These are phyloP conservation scores for Lycium ferocissimum DNA, from an alignment of 257 asterid genomes.

Conservation along the genomic window DNA sequence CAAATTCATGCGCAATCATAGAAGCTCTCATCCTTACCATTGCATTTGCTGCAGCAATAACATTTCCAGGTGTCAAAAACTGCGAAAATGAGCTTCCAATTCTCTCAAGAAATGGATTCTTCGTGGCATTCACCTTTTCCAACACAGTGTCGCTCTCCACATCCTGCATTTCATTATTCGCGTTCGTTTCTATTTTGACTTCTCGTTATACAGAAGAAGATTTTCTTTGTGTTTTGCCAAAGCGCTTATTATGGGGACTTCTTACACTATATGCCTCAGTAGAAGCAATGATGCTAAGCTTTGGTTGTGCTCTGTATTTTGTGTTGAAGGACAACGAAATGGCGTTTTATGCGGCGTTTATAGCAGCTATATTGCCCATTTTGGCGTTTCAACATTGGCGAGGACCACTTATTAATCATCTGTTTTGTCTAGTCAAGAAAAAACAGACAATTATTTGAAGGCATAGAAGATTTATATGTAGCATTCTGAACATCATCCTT, in stretches of 20 bases:
- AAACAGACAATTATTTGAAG: background rate
- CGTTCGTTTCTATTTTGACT: constrained; percentile 50
- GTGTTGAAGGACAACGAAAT: constrained; percentile 35
- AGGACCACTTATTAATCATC: background rate
- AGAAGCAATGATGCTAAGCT: constrained; percentile 48
- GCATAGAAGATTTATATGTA: background rate
- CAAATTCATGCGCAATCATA: constrained; percentile 45
- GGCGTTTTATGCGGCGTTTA: background rate
- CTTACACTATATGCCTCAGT: constrained; percentile 42
- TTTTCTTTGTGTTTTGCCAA: constrained; percentile 43
- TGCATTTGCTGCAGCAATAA: constrained; percentile 52
- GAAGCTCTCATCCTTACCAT: constrained; percentile 50
- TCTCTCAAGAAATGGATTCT: constrained; percentile 27
- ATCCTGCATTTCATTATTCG: constrained; percentile 43
- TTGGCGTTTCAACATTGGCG: constrained; percentile 24
- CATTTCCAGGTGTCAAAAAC: constrained; percentile 48
- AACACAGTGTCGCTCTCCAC: constrained; percentile 49
- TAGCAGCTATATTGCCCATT: background rate
- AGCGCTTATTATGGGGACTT: constrained; percentile 43
- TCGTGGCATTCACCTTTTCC: constrained; percentile 38
- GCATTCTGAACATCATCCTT: background rate
- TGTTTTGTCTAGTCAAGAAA: background rate
- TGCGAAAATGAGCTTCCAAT: constrained; percentile 40
- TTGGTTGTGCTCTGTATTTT: constrained; percentile 42
- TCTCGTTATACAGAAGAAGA: constrained; percentile 48